Percentiles rank a stretch among this genome's conserved stretches.
Evolutionary conservation across 306 rosid genomes (phyloP).

Genomic region (Betula pendula): DNA sequence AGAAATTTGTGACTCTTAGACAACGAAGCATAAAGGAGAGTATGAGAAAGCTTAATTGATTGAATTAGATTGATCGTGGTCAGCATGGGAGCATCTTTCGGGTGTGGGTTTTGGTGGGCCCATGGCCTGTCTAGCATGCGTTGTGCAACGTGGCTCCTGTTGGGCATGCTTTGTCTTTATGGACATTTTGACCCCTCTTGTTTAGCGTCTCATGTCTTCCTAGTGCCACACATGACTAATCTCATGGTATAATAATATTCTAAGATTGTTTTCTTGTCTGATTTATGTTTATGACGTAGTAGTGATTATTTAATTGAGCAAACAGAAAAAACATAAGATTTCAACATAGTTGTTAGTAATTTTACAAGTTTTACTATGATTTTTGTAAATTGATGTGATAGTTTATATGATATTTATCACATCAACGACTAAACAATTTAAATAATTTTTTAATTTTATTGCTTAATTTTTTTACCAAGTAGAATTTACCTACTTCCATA

Average conservation of each 20-base stretch:
- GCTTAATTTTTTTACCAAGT: too few species aligned
- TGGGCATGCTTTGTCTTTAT: conserved; percentile 73
- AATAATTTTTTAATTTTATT: too few species aligned
- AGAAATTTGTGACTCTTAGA: not conserved
- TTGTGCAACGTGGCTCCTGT: conserved; percentile 52
- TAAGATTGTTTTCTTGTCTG: not conserved
- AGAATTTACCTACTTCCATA: too few species aligned
- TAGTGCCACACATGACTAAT: conserved; percentile 18
- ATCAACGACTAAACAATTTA: too few species aligned
- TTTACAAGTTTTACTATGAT: too few species aligned
- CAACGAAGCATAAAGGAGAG: not conserved
- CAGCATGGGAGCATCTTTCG: conserved; percentile 37
- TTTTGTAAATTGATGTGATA: too few species aligned
- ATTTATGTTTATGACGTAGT: not conserved
- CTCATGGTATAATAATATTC: not conserved
- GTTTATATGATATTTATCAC: too few species aligned
- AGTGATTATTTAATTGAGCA: too few species aligned
- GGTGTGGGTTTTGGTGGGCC: conserved; percentile 69
- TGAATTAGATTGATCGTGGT: conserved; percentile 32
- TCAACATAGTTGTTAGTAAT: too few species aligned
- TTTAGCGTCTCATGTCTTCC: conserved; percentile 16
- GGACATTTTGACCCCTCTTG: conserved; percentile 38
- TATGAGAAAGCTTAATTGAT: not conserved
- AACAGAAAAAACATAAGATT: too few species aligned
- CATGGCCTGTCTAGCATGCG: conserved; percentile 87